A percentile compares a stretch with the other conserved stretches of the same genome.
These are phyloP conservation scores for Penicillium psychrofluorescens DNA, from an alignment of 495 filamentous ascomycete genomes.

Conservation along the genomic window DNA sequence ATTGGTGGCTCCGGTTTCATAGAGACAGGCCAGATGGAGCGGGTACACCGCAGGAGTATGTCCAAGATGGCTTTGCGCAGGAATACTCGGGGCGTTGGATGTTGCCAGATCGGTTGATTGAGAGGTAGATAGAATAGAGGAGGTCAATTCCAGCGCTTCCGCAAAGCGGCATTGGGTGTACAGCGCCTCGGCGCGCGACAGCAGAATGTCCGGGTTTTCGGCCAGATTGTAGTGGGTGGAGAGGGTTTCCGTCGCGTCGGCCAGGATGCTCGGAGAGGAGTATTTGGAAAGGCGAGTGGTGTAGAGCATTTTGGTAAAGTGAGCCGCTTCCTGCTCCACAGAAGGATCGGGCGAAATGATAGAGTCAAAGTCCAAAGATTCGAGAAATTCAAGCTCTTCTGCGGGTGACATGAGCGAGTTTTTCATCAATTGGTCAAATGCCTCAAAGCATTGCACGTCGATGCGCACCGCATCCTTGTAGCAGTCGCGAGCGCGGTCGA, in stretches of 20 bases:
- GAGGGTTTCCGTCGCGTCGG: slow-evolving; percentile 80
- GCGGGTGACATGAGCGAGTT: slow-evolving; percentile 96
- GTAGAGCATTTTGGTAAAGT: slow-evolving; percentile 96
- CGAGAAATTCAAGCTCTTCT: slow-evolving; percentile 90
- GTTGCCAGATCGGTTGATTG: slow-evolving; percentile 22
- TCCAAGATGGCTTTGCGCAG: slow-evolving; percentile 52
- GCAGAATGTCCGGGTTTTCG: slow-evolving; percentile 81
- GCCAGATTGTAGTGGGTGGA: slow-evolving; percentile 88
- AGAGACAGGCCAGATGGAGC: slow-evolving; percentile 84
- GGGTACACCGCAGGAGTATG: slow-evolving; percentile 89
- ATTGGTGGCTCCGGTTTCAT: slow-evolving; percentile 81
- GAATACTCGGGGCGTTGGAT: slow-evolving; percentile 9
- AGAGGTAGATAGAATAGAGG: slow-evolving; percentile 61
- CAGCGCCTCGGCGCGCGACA: slow-evolving; percentile 84
- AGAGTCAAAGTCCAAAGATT: slow-evolving; percentile 84
- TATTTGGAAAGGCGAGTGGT: slow-evolving; percentile 96
- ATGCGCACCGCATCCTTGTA: slow-evolving; percentile 96
- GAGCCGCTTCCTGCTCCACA: slow-evolving; percentile 70
- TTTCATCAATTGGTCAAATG: slow-evolving; percentile 95
- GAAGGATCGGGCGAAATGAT: slow-evolving; percentile 55
- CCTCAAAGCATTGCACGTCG: slow-evolving; percentile 97
- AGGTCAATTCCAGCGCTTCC: slow-evolving; percentile 76
- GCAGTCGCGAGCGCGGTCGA: slow-evolving; percentile 94
- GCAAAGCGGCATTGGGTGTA: slow-evolving; percentile 94
- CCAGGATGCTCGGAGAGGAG: slow-evolving; percentile 75